Evolutionary conservation across 805 yeast genomes (phyloP).

Genomic region (Suhomyces sp.): DNA sequence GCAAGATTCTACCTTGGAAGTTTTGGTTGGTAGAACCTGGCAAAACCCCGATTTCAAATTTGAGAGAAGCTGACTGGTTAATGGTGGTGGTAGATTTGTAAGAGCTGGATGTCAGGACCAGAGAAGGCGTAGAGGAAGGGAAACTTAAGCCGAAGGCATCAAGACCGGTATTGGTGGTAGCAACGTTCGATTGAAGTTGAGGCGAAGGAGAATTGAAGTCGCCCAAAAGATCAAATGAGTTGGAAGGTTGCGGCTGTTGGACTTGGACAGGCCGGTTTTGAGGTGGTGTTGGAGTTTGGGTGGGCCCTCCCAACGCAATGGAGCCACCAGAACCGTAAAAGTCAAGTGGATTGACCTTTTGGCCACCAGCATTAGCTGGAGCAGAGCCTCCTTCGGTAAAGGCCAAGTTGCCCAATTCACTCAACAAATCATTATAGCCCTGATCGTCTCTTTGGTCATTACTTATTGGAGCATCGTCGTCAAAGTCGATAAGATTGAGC

Average conservation of each 20-base stretch:
- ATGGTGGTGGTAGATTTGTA: conserved; percentile 25
- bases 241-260: conserved; percentile 19
- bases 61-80: conserved; percentile 45
- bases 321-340: conserved; percentile 55
- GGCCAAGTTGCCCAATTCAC: conserved; percentile 65
- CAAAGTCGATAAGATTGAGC: conserved; percentile 43
- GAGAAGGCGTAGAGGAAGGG: conserved; percentile 38
- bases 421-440: conserved; percentile 65
- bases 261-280: conserved; percentile 8
- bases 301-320: conserved; percentile 32
- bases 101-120: conserved; percentile 14
- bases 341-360: conserved; percentile 29
- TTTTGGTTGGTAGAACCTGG: conserved; percentile 33
- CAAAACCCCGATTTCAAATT: conserved; percentile 45
- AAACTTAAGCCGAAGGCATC: conserved; percentile 43
- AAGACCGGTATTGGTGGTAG: conserved; percentile 15
- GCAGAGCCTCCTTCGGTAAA: conserved; percentile 34
- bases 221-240: conserved; percentile 28
- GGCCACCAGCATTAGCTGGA: conserved; percentile 15
- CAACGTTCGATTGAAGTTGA: conserved; percentile 28
- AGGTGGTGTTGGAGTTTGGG: conserved; percentile 7
- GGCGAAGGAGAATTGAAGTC: conserved; percentile 44
- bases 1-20: conserved; percentile 44
- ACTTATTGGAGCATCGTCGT: conserved; percentile 38
- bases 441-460: conserved; percentile 32